These are phyloP conservation scores for Mortierella sp. DNA, from an alignment of 371 early-diverging fungal genomes.

Conservation along the genomic window DNA sequence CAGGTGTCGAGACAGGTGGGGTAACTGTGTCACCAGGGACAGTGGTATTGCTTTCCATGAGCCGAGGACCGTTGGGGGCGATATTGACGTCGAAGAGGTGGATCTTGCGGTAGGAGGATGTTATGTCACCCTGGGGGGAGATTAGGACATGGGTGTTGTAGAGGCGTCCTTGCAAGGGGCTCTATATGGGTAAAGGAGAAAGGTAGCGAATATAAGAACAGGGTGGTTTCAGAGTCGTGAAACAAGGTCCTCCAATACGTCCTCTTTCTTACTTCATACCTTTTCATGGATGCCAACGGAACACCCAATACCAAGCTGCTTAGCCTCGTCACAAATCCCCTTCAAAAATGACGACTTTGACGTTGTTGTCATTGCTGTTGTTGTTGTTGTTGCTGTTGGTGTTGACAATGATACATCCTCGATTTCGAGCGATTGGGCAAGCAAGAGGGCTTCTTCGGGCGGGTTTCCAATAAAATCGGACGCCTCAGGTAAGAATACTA, in stretches of 20 bases:
- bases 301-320: conserved; percentile 75
- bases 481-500: conserved; percentile 88
- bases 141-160: conserved; percentile 84
- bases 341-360: conserved; percentile 64
- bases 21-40: conserved; percentile 67
- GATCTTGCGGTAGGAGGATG: conserved; percentile 78
- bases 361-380: too few relatives aligned
- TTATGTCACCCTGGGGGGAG: conserved; percentile 69
- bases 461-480: conserved; percentile 83
- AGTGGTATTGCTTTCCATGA: conserved; percentile 78
- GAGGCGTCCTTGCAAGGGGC: conserved; percentile 49
- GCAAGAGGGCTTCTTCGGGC: conserved; percentile 61
- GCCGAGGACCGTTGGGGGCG: conserved; percentile 64
- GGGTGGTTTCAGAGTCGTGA: too few relatives aligned
- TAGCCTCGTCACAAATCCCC: conserved; percentile 70
- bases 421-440: conserved; percentile 65
- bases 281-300: conserved; percentile 85
- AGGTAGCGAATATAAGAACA: too few relatives aligned
- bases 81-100: conserved; percentile 88
- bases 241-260: background rate
- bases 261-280: conserved; percentile 37
- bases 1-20: conserved; percentile 73
- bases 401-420: too few relatives aligned
- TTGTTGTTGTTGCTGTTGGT: too few relatives aligned
- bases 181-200: conserved; percentile 21